A percentile compares a stretch with the other conserved stretches of the same genome.
Evolutionary conservation across 2,329 filamentous ascomycete species (phyloP).

Genomic region (Claviceps monticola): DNA sequence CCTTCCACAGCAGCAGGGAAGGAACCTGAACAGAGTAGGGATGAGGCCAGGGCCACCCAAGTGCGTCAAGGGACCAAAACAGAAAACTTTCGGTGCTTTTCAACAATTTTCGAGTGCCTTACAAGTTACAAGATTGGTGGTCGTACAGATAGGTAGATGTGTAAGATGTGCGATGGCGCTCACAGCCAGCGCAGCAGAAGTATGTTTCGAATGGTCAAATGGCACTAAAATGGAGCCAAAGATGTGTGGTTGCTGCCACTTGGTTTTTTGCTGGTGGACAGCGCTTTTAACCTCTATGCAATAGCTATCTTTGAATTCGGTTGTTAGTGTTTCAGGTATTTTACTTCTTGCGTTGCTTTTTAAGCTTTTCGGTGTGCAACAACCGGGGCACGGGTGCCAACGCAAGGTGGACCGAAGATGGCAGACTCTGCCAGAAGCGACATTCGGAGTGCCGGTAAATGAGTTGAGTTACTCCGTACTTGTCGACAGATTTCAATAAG

Average conservation of each 20-base stretch:
- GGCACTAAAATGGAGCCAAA: not conserved
- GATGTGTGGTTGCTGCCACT: not conserved
- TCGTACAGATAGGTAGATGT: not conserved
- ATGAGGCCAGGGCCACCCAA: slow-evolving; percentile 1
- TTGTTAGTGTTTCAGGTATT: not conserved
- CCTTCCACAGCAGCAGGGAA: too few relatives aligned
- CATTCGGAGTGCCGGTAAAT: not conserved
- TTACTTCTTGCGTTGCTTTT: not conserved
- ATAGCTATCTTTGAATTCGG: not conserved
- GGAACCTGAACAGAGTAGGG: too few relatives aligned
- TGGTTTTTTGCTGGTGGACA: not conserved
- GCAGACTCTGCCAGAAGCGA: not conserved
- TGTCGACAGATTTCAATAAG: not conserved
- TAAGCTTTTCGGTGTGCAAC: not conserved
- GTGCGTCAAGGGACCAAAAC: not conserved
- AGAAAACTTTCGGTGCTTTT: not conserved
- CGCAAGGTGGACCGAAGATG: not conserved
- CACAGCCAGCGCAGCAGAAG: not conserved
- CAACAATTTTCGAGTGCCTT: not conserved
- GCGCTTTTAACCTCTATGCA: not conserved
- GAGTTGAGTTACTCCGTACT: not conserved
- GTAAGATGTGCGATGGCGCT: not conserved
- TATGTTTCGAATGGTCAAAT: not conserved
- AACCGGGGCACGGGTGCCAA: not conserved
- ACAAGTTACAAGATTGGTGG: not conserved